A percentile compares a stretch with the other conserved stretches of the same genome.
These are phyloP conservation scores for Phoenix dactylifera DNA, from an alignment of 176 grass and related monocot genomes.

Conservation along the genomic window DNA sequence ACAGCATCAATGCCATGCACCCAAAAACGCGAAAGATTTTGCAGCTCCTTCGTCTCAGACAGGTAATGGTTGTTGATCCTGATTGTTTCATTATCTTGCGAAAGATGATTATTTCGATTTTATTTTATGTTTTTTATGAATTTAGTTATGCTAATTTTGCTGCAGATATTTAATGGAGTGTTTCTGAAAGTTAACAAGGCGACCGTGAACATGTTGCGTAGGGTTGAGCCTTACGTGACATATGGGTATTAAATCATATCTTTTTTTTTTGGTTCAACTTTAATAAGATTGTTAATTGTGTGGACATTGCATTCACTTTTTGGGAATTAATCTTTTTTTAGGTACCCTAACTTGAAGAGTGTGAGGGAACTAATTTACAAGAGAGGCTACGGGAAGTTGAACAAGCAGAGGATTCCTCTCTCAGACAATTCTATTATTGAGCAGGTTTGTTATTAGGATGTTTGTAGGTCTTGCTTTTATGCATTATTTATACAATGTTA, in stretches of 20 bases:
- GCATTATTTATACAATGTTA: too few relatives aligned
- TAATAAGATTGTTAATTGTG: neutral
- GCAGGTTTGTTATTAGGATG: conserved; percentile 26
- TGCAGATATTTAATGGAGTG: conserved; percentile 83
- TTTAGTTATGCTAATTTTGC: neutral
- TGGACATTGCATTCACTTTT: neutral
- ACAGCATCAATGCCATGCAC: conserved; percentile 97
- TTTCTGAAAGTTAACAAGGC: conserved; percentile 98
- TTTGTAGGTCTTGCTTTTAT: too few relatives aligned
- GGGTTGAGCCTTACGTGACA: conserved; percentile 93
- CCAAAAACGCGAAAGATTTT: conserved; percentile 86
- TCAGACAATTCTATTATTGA: conserved; percentile 59
- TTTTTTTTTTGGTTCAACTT: neutral
- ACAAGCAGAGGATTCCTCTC: conserved; percentile 74
- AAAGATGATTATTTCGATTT: too few relatives aligned
- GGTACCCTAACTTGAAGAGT: conserved; percentile 92
- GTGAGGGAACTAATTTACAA: conserved; percentile 86
- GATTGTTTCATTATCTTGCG: too few relatives aligned
- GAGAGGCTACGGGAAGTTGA: conserved; percentile 73
- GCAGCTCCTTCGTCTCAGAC: conserved; percentile 81
- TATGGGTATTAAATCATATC: conserved; percentile 46
- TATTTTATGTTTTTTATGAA: neutral
- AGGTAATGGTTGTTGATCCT: conserved; percentile 22
- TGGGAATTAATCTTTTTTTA: neutral
- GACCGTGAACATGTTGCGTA: conserved; percentile 80